Conservation (phyloP, 169 alveolate genomes). For the Besnoitia besnoiti region DNA sequence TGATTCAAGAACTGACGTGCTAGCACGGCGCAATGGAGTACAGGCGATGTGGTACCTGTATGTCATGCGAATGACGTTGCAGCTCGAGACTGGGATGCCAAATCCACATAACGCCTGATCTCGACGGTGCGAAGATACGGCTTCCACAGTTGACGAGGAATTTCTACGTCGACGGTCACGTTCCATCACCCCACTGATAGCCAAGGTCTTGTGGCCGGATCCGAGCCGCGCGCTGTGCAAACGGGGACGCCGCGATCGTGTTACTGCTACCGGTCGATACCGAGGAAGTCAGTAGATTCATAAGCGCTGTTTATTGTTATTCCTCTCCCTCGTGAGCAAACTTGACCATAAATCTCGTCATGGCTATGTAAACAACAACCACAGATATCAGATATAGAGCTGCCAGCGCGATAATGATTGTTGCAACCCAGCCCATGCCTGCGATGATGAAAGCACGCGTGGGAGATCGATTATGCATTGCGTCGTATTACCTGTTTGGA, state of each 20-base stretch:
- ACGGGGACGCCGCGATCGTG: too few relatives aligned
- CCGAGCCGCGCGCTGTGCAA: too few relatives aligned
- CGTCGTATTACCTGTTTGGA: neutral
- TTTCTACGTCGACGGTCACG: slow-evolving; percentile 95
- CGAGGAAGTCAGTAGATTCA: too few relatives aligned
- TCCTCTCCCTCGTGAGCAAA: neutral
- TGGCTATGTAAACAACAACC: slow-evolving; percentile 5
- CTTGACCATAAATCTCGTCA: neutral
- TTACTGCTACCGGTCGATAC: too few relatives aligned
- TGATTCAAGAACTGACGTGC: too few relatives aligned
- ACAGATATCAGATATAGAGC: slow-evolving; percentile 7
- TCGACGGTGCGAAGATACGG: slow-evolving; percentile 85
- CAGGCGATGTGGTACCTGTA: neutral
- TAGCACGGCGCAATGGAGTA: too few relatives aligned
- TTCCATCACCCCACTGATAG: slow-evolving; percentile 91
- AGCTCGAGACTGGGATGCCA: slow-evolving; percentile 95
- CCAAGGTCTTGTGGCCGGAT: too few relatives aligned
- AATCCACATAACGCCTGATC: slow-evolving; percentile 81
- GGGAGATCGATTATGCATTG: neutral
- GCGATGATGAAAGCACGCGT: neutral
- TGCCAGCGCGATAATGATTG: neutral
- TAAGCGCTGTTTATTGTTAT: neutral
- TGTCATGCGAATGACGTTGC: neutral
- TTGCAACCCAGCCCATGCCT: slow-evolving; percentile 35
- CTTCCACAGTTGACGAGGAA: slow-evolving; percentile 93